phyloP scores from a whole-genome alignment of 345 rosid genomes.

The Durio zibethinus region DNA sequence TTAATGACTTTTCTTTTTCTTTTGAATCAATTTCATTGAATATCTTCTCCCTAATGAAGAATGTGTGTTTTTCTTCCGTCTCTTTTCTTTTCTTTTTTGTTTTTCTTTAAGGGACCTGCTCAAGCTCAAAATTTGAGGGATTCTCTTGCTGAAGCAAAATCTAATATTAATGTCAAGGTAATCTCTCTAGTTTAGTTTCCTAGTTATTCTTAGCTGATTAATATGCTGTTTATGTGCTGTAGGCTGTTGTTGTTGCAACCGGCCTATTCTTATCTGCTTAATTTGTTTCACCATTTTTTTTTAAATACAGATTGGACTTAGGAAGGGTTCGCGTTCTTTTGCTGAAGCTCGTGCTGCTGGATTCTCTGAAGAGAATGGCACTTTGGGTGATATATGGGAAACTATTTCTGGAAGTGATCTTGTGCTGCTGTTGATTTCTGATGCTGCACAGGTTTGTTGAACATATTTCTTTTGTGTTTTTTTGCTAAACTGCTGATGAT shows the following conservation, averaged over 20 bases:
- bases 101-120: slow-evolving; percentile 68
- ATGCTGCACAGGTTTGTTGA: slow-evolving; percentile 79
- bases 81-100: no score
- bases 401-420: slow-evolving; percentile 89
- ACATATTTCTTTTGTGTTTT: background rate
- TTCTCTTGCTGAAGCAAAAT: slow-evolving; percentile 80
- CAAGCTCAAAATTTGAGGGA: slow-evolving; percentile 95
- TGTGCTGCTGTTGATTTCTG: slow-evolving; percentile 79
- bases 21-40: background rate
- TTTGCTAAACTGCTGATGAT: background rate
- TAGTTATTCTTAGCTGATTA: background rate
- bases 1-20: background rate
- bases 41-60: background rate
- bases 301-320: slow-evolving; percentile 67
- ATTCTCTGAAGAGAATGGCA: slow-evolving; percentile 78
- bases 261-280: background rate
- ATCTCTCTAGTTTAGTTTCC: background rate
- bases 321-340: slow-evolving; percentile 85
- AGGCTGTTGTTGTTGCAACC: background rate
- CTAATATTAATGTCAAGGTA: slow-evolving; percentile 82
- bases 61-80: no score
- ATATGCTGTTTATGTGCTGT: background rate
- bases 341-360: slow-evolving; percentile 89
- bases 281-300: background rate
- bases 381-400: slow-evolving; percentile 88